Base-by-base conservation (phyloP, 2,329 filamentous ascomycete species). In the Penicillium aurantiogriseum region DNA sequence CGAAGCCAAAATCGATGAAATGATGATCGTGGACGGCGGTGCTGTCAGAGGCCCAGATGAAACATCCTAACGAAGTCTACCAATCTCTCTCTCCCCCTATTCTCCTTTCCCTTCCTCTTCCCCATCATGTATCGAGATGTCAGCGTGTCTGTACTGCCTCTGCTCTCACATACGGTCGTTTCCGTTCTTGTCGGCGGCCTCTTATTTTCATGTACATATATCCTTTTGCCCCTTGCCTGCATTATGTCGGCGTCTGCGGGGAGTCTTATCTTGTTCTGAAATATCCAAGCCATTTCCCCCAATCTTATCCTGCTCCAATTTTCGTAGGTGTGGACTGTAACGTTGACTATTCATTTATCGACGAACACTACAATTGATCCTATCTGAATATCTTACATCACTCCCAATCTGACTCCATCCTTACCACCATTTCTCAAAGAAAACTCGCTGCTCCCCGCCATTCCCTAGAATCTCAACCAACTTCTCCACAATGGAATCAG, bases 401-500 rank as follows among this genome's bases (percentile, higher is more conserved):
- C 4, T 39, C 29, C 33, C 13, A 46, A 11, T 35, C 23, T 31
- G 21, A n/a, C 11, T 13, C 27, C 23, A 35, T 46, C 43, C 19
- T 67, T 49, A 88, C 85, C 85, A 88, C 85, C 85, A 88, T 64
- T 83, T 87, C 72, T 88, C 85, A 59, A 76, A 82, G 58, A 86
- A 71, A 3, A 88, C 80, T 47, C 78, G 77, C 51, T 77, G 70
- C 29, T 75, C 65, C 10, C 78, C 59, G 13, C 21, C 72, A 66
- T 85, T 76, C 0, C 76, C 78, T 21, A 80, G 73, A 2, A 73
- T 61, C 1, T 57, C 62, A 38, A 67, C 67, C 10, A 78, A 65
- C 17, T 68, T 58, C 21, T 76, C 72, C 0, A 88, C 84, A 63
- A 89, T 80, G 49, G 82, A 79, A 69, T 91, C 88, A 1, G 87